phyloP scores from a whole-genome alignment of 1,139 yeast species.

The Blastobotrys malaysiensis region DNA sequence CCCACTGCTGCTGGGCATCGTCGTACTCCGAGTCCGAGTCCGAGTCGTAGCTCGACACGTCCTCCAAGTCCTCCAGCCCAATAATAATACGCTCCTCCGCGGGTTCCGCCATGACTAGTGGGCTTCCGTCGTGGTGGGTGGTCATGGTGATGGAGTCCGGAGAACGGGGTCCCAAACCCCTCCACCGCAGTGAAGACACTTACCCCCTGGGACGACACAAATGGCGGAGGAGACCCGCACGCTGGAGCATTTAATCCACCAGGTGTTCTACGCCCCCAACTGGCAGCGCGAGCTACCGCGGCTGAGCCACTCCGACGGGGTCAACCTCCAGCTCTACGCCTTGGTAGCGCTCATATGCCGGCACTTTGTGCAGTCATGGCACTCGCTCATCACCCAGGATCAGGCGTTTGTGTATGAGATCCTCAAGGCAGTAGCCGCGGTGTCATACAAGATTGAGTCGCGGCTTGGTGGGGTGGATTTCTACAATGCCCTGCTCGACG shows the following conservation, averaged over 20 bases:
- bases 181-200: neutral
- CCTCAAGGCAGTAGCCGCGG: constrained; percentile 22
- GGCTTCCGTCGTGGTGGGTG: neutral
- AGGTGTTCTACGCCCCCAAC: constrained; percentile 22
- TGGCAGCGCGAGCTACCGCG: constrained; percentile 31
- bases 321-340: constrained; percentile 43
- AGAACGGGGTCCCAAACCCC: neutral
- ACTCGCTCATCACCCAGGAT: constrained; percentile 38
- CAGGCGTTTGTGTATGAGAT: constrained; percentile 39
- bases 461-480: constrained; percentile 28
- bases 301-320: constrained; percentile 30
- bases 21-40: constrained; percentile 11
- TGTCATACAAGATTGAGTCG: constrained; percentile 9
- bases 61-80: constrained; percentile 1
- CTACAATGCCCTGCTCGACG: constrained; percentile 38
- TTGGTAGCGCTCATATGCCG: constrained; percentile 40
- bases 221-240: neutral
- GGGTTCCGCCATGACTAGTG: neutral
- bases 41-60: constrained; percentile 14
- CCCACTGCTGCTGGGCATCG: constrained; percentile 75
- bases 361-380: constrained; percentile 47
- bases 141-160: neutral
- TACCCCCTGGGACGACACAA: neutral
- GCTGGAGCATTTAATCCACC: constrained; percentile 26
- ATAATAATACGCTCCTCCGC: neutral